Evolutionary conservation across 2,329 filamentous ascomycete species (phyloP).

Genomic region (Claviceps sp.): DNA sequence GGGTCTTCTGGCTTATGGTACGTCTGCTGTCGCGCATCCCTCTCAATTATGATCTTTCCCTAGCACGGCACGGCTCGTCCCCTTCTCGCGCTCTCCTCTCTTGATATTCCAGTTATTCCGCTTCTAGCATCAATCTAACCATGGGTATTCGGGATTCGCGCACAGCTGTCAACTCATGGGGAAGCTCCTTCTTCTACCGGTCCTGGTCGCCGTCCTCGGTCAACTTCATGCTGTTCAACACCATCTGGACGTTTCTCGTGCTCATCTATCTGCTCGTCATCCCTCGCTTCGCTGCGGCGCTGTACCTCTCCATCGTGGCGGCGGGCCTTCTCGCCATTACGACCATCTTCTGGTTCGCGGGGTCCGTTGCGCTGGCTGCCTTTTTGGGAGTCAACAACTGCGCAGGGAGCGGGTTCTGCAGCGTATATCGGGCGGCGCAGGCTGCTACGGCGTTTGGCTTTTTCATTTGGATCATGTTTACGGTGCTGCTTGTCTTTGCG

Average conservation of each 20-base stretch:
- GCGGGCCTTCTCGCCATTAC: constrained; percentile 58
- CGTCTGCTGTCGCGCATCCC: neutral
- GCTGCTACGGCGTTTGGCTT: constrained; percentile 54
- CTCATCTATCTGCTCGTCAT: constrained; percentile 57
- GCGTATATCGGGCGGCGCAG: constrained; percentile 33
- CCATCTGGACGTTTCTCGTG: constrained; percentile 62
- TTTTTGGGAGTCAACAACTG: constrained; percentile 41
- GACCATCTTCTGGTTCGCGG: constrained; percentile 82
- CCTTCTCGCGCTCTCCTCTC: no score
- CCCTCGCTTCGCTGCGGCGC: constrained; percentile 45
- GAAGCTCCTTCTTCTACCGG: neutral
- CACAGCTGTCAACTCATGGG: constrained; percentile 7
- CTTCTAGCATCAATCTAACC: neutral
- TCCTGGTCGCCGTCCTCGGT: constrained; percentile 46
- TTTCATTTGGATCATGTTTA: constrained; percentile 44
- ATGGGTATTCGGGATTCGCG: neutral
- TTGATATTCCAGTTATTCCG: no score
- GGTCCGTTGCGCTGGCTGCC: constrained; percentile 64
- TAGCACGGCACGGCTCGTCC: neutral
- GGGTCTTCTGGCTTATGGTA: constrained; percentile 6
- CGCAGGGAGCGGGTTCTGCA: constrained; percentile 42
- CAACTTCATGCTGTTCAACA: constrained; percentile 69
- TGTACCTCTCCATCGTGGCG: constrained; percentile 52
- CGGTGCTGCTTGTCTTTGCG: constrained; percentile 33
- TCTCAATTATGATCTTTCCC: neutral